phyloP scores from a whole-genome alignment of 2,329 filamentous ascomycete species.

The Trichoderma gracile region DNA sequence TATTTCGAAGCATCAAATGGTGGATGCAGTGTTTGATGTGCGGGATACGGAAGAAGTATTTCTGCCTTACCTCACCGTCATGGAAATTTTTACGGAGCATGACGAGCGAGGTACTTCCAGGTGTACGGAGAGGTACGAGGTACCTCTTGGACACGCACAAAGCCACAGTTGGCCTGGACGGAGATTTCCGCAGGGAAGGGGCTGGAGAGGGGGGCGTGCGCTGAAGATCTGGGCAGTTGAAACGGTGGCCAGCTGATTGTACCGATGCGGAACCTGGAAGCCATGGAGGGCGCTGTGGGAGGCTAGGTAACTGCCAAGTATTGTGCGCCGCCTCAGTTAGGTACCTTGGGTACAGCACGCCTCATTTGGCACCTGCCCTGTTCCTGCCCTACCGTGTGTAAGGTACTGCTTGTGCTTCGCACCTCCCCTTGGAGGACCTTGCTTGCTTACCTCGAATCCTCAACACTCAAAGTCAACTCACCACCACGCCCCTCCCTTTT shows the following conservation, averaged over 20 bases:
- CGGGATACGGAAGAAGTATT: background rate
- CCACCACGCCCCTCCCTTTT: background rate
- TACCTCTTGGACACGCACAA: no score
- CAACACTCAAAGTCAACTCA: background rate
- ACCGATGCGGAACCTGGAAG: background rate
- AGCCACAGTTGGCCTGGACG: no score
- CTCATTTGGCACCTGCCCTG: no score
- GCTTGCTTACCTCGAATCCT: background rate
- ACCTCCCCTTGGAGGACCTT: background rate
- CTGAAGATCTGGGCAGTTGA: slow-evolving; percentile 20
- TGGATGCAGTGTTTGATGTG: background rate
- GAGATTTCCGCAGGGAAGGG: background rate
- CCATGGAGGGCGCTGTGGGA: background rate
- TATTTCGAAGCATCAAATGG: slow-evolving; percentile 4
- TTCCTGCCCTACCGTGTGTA: no score
- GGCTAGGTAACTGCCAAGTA: background rate
- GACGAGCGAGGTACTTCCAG: no score
- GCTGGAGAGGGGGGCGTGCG: slow-evolving; percentile 19
- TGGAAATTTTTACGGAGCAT: no score
- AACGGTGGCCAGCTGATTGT: slow-evolving; percentile 3
- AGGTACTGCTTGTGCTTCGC: background rate
- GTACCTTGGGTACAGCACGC: no score
- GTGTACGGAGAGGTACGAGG: no score
- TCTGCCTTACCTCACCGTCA: no score
- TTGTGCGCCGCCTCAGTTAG: background rate